Percentiles rank a stretch among this genome's conserved stretches.
Evolutionary conservation across 2,329 filamentous ascomycete species (phyloP).

Genomic region (Lecanosticta acicola): DNA sequence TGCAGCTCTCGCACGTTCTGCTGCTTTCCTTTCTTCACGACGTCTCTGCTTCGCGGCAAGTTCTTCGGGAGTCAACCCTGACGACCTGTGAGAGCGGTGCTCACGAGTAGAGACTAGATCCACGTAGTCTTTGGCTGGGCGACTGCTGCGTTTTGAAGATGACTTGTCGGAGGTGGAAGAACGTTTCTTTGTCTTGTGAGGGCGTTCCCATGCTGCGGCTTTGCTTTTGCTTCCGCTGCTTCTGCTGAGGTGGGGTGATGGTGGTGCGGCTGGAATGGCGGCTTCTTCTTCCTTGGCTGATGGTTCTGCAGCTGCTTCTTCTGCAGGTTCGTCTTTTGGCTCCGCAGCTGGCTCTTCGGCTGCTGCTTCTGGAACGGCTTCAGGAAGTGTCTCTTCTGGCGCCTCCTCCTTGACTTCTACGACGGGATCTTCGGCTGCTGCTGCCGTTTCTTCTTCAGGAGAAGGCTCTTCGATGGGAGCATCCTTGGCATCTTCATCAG

Average conservation of each 20-base stretch:
- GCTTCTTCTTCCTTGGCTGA: not conserved
- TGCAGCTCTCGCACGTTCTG: constrained; percentile 19
- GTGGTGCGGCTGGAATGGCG: constrained; percentile 9
- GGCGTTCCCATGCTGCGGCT: constrained; percentile 22
- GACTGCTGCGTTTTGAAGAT: constrained; percentile 19
- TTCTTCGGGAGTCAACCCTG: constrained; percentile 15
- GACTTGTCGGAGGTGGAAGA: constrained; percentile 13
- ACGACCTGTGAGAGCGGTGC: constrained; percentile 14
- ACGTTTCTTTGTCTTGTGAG: constrained; percentile 11
- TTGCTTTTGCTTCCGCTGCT: constrained; percentile 20
- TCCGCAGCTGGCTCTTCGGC: not conserved
- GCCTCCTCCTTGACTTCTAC: not conserved
- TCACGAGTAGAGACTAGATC: not conserved
- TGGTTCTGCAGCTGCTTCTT: not conserved
- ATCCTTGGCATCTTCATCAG: not conserved
- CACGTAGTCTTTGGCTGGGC: constrained; percentile 6
- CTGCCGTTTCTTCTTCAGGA: not conserved
- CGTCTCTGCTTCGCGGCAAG: constrained; percentile 17
- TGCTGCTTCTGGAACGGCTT: not conserved
- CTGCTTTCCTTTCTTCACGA: constrained; percentile 17
- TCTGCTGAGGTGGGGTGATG: constrained; percentile 22
- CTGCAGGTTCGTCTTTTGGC: not conserved
- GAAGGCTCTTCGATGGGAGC: not conserved
- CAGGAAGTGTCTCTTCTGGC: not conserved
- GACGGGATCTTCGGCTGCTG: not conserved